Evolutionary conservation across 1,139 yeast genomes (phyloP), one percentile per base, ranked within the genome.

Genomic region (Geotrichum europaeum): DNA sequence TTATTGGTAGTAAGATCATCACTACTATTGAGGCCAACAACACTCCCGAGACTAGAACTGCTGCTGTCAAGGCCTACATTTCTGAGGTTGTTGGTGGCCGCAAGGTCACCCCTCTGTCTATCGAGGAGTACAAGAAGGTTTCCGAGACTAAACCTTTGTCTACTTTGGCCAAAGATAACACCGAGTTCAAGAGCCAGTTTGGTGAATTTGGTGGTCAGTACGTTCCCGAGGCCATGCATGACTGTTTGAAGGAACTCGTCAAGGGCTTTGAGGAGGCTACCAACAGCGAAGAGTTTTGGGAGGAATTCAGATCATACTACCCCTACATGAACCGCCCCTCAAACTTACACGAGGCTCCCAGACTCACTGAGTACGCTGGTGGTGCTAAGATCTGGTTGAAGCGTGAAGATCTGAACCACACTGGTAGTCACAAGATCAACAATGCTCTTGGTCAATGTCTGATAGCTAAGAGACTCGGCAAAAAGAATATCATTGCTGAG

Each of bases 201-300:
- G 99, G 99, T 70, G 92, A 86, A 60, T 95, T 90, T 72, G 99
- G 99, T 73, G 99, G 99, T 62, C 99, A 94, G 77, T 94, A 89
- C 72, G 98, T 95, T 45, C 99, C 99, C 53, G 99, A 94, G 78
- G 92, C 96, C 28, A 79, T 94, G 70, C 95, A 92, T 75, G 83
- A 96, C 53, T 94, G 98, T 79, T 81, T 94, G 67, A 83, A 85
- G 64, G 96, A 95, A 76, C 82, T 95, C 63, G 98, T 94, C 77
- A 79, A 74, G 62, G 97, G 91, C 7, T 95, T 92, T 73, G 92
- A 88, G 72, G 82, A 80, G 54, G 97, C 97, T 20, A 85, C 86
- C 65, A 90, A 92, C 47, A 98, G 94, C 74, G 94, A 91, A 52
- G 73, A 77, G 54, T 94, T 94, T 80, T 94, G 99, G 99, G 87